Evolutionary conservation across 148 eudicot genomes (phyloP).

Genomic region (Euryodendron excelsum): DNA sequence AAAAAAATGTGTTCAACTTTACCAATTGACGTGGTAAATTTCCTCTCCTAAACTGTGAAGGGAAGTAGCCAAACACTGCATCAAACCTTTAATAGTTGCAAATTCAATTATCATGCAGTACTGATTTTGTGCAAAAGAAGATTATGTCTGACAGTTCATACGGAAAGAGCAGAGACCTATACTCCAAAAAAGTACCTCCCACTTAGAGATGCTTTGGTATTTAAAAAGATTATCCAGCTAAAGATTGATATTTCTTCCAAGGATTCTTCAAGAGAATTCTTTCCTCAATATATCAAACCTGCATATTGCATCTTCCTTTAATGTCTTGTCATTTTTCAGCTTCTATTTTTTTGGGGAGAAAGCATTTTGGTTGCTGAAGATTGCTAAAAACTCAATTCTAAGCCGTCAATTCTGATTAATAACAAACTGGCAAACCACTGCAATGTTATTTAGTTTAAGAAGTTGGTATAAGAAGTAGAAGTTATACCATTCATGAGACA

Average conservation of each 20-base stretch:
- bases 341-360: background rate
- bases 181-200: background rate
- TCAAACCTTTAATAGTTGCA: background rate
- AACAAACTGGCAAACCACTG: background rate
- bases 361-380: background rate
- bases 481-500: conserved; percentile 77
- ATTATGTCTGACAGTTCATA: background rate
- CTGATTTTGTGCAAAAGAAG: background rate
- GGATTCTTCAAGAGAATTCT: background rate
- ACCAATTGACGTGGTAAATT: background rate
- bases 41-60: background rate
- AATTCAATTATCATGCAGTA: background rate
- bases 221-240: background rate
- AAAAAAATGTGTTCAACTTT: background rate
- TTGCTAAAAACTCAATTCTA: background rate
- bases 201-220: background rate
- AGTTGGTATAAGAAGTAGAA: conserved; percentile 19
- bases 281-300: background rate
- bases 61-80: background rate
- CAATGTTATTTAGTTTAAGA: background rate
- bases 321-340: background rate
- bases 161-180: background rate
- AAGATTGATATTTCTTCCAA: background rate
- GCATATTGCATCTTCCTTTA: background rate
- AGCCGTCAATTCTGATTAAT: background rate